Evolutionary conservation across 176 grass and related monocot genomes (phyloP).

Genomic region (Musa beccarii): DNA sequence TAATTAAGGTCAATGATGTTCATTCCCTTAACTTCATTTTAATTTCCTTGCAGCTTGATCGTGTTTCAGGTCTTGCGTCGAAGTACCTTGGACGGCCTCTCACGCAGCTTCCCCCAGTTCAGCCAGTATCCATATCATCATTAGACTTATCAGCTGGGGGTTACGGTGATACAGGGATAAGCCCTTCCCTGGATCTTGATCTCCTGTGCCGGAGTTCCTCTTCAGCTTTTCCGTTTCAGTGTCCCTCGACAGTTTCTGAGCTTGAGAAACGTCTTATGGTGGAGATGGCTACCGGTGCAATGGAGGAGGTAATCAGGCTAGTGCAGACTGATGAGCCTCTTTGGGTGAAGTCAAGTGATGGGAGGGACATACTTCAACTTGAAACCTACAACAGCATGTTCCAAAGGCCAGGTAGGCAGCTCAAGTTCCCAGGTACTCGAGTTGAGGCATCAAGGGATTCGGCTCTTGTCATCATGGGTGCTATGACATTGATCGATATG

Average conservation of each 20-base stretch:
- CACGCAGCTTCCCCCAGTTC: slow-evolving; percentile 51
- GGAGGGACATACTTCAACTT: slow-evolving; percentile 36
- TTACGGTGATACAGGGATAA: slow-evolving; percentile 10
- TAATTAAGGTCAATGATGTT: too few species aligned
- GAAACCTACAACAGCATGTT: slow-evolving; percentile 61
- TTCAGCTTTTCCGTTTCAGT: slow-evolving; percentile 38
- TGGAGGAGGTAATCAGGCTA: slow-evolving; percentile 78
- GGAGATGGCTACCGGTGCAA: slow-evolving; percentile 45
- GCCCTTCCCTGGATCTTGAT: slow-evolving; percentile 63
- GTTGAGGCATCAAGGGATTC: slow-evolving; percentile 70
- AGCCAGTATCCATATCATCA: slow-evolving; percentile 35
- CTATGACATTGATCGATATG: slow-evolving; percentile 51
- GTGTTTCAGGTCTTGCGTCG: slow-evolving; percentile 62
- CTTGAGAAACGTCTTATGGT: slow-evolving; percentile 70
- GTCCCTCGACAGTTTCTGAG: slow-evolving; percentile 27
- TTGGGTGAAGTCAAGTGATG: slow-evolving; percentile 46
- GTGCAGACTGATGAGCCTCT: slow-evolving; percentile 53
- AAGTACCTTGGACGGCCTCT: slow-evolving; percentile 73
- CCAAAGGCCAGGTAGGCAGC: slow-evolving; percentile 39
- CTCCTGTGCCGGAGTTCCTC: slow-evolving; percentile 52
- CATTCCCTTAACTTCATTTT: slow-evolving; percentile 12
- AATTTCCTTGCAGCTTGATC: slow-evolving; percentile 48
- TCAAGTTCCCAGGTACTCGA: slow-evolving; percentile 35
- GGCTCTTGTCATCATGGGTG: slow-evolving; percentile 47
- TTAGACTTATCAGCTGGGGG: slow-evolving; percentile 50